Conservation (phyloP, 176 grass and related monocot genomes). For the Ensete ventricosum region DNA sequence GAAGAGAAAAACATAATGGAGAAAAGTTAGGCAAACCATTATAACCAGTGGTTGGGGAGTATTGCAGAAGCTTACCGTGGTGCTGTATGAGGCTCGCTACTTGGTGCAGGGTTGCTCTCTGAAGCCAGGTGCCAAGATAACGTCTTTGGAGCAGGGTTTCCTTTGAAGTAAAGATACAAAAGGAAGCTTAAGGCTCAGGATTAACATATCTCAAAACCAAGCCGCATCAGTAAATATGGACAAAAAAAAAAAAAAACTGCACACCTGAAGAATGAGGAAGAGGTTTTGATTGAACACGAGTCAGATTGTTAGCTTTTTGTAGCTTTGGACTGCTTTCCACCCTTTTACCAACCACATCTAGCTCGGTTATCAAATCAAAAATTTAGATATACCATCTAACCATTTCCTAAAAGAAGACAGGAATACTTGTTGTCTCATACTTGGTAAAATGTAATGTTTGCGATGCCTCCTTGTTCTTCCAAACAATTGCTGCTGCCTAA, state of each 20-base stretch:
- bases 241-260: conserved; percentile 12
- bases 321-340: conserved; percentile 38
- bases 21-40: not conserved
- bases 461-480: conserved; percentile 40
- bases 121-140: conserved; percentile 90
- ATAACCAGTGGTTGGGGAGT: not conserved
- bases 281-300: conserved; percentile 28
- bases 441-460: conserved; percentile 80
- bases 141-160: conserved; percentile 53
- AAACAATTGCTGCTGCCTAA: conserved; percentile 72
- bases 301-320: conserved; percentile 46
- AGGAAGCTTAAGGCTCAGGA: conserved; percentile 9
- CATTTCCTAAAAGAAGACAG: conserved; percentile 11
- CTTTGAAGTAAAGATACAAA: conserved; percentile 3
- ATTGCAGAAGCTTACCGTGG: conserved; percentile 24
- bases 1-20: not conserved
- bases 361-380: not conserved
- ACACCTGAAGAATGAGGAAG: conserved; percentile 64
- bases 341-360: conserved; percentile 51
- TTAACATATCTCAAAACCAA: not conserved
- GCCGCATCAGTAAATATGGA: not conserved
- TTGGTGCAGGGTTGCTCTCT: conserved; percentile 49
- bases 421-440: conserved; percentile 21
- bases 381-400: conserved; percentile 19
- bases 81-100: conserved; percentile 34